These are phyloP conservation scores for Eremochloa ophiuroides DNA, from an alignment of 176 grass and related monocot genomes.

Conservation along the genomic window DNA sequence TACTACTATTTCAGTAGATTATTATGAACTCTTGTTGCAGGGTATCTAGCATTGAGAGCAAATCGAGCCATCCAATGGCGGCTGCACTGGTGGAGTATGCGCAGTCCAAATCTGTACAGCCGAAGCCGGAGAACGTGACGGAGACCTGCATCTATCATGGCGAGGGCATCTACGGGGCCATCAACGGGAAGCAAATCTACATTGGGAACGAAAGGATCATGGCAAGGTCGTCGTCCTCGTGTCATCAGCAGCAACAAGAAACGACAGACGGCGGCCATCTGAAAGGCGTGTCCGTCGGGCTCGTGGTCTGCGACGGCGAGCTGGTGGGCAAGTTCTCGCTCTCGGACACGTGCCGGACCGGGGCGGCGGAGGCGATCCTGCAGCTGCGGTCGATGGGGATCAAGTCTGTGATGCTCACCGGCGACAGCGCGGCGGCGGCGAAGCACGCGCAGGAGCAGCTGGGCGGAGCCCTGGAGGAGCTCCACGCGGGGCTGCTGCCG, in stretches of 20 bases:
- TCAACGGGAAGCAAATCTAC: slow-evolving; percentile 49
- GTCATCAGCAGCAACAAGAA: not conserved
- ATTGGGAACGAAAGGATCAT: slow-evolving; percentile 57
- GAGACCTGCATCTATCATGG: slow-evolving; percentile 54
- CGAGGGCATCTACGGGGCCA: slow-evolving; percentile 61
- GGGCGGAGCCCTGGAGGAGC: slow-evolving; percentile 33
- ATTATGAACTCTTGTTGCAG: no score
- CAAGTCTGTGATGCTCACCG: slow-evolving; percentile 57
- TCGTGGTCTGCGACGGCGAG: slow-evolving; percentile 40
- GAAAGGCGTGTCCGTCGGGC: slow-evolving; percentile 47
- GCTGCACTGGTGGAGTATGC: slow-evolving; percentile 64
- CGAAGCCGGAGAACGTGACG: slow-evolving; percentile 35
- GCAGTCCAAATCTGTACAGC: slow-evolving; percentile 36
- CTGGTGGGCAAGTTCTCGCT: slow-evolving; percentile 37
- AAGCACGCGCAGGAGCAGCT: slow-evolving; percentile 48
- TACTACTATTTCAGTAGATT: not conserved
- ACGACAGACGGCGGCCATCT: not conserved
- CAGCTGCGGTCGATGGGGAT: slow-evolving; percentile 63
- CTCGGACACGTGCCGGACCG: slow-evolving; percentile 46
- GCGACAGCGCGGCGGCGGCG: slow-evolving; percentile 53
- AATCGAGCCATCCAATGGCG: slow-evolving; percentile 91
- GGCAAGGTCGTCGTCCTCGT: slow-evolving; percentile 35
- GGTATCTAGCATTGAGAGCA: slow-evolving; percentile 77
- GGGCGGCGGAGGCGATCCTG: slow-evolving; percentile 42
- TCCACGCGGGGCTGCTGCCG: slow-evolving; percentile 63